phyloP scores from a whole-genome alignment of 352 stramenopile species.

The Phytophthora ohioensis region DNA sequence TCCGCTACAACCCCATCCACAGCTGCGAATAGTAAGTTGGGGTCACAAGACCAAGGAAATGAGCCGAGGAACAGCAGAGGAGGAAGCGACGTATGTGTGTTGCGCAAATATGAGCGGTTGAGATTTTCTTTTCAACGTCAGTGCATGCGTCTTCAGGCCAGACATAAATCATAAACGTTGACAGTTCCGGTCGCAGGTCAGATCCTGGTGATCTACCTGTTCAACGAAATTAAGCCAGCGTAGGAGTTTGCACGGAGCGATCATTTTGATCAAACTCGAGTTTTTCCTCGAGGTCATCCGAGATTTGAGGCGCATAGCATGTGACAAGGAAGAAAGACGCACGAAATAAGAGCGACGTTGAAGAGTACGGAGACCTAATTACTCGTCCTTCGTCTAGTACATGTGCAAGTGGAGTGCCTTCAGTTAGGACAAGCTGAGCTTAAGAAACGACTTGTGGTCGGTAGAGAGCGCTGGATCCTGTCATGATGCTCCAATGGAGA shows the following conservation, averaged over 20 bases:
- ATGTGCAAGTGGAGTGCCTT: not conserved
- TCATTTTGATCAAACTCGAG: conserved; percentile 2
- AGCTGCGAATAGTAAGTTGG: conserved; percentile 41
- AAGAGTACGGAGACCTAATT: conserved; percentile 10
- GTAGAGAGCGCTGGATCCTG: conserved; percentile 17
- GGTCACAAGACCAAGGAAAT: conserved; percentile 4
- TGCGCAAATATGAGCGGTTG: conserved; percentile 37
- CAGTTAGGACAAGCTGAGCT: conserved; percentile 5
- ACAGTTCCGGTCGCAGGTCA: conserved; percentile 2
- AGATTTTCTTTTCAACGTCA: conserved; percentile 10
- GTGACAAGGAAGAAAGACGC: conserved; percentile 10
- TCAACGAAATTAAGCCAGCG: not conserved
- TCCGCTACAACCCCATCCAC: conserved; percentile 66
- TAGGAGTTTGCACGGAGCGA: not conserved
- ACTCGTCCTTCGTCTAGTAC: not conserved
- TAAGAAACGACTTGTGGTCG: conserved; percentile 19
- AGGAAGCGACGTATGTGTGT: conserved; percentile 13
- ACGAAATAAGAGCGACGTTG: conserved; percentile 13
- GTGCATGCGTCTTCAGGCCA: not conserved
- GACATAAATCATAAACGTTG: not conserved
- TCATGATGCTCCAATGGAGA: not conserved
- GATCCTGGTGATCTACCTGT: not conserved
- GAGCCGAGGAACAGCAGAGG: conserved; percentile 5
- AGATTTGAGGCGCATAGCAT: not conserved
- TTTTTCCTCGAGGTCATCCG: not conserved